These are phyloP conservation scores for Bruguiera gymnorhiza DNA, from an alignment of 345 rosid genomes.

Conservation along the genomic window DNA sequence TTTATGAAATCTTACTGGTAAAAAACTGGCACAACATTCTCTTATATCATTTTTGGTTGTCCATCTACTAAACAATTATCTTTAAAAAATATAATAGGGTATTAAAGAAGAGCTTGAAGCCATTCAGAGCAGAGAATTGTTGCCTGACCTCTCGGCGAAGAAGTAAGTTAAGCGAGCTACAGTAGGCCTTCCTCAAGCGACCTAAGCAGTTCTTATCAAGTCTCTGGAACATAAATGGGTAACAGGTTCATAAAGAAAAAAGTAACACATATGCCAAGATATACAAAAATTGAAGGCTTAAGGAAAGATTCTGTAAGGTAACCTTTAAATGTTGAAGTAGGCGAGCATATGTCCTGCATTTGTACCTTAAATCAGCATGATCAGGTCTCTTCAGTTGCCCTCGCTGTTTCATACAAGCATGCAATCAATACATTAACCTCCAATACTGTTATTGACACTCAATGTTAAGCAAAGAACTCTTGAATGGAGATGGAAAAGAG, in stretches of 20 bases:
- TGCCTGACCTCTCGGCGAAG: slow-evolving; percentile 92
- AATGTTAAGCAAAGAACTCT: slow-evolving; percentile 5
- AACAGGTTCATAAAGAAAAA: slow-evolving; percentile 18
- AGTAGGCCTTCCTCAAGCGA: slow-evolving; percentile 91
- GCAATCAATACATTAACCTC: slow-evolving; percentile 16
- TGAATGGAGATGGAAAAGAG: not conserved
- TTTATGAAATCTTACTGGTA: slow-evolving; percentile 3
- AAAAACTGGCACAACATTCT: not conserved
- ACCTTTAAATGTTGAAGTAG: slow-evolving; percentile 97
- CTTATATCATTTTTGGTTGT: not conserved
- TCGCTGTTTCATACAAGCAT: slow-evolving; percentile 52
- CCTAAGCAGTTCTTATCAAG: slow-evolving; percentile 92
- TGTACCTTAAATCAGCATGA: slow-evolving; percentile 98
- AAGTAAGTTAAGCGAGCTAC: slow-evolving; percentile 93
- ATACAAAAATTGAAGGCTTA: slow-evolving; percentile 8
- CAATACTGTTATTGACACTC: slow-evolving; percentile 7
- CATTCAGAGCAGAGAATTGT: slow-evolving; percentile 13
- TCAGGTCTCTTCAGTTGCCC: slow-evolving; percentile 99
- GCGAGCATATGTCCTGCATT: slow-evolving; percentile 99
- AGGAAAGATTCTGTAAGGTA: slow-evolving; percentile 8
- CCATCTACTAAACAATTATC: not conserved
- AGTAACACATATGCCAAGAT: not conserved
- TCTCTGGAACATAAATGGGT: slow-evolving; percentile 44
- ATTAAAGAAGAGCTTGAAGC: not conserved
- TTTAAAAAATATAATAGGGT: not conserved